phyloP scores from a whole-genome alignment of 2,329 filamentous ascomycete genomes.

The Rhynchosporium secalis region DNA sequence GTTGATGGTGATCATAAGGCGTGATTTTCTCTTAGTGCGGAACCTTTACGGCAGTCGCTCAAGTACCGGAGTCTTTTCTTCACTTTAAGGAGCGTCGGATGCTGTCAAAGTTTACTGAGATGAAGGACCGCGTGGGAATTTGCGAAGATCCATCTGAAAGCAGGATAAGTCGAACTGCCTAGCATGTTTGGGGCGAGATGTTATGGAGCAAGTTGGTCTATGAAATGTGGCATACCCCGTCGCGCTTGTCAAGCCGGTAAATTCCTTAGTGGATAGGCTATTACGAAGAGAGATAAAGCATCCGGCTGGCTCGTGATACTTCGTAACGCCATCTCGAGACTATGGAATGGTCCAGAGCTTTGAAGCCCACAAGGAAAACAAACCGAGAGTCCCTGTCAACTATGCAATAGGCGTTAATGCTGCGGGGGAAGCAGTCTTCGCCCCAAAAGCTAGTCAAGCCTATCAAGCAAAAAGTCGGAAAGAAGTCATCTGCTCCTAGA shows the following conservation, averaged over 20 bases:
- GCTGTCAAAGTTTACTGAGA: background rate
- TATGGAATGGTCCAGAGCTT: too few relatives aligned
- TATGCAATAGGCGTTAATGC: too few relatives aligned
- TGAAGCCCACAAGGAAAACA: too few relatives aligned
- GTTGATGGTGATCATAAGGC: background rate
- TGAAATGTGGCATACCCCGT: background rate
- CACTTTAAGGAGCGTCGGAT: background rate
- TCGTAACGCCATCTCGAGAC: too few relatives aligned
- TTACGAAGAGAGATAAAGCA: too few relatives aligned
- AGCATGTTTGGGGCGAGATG: background rate
- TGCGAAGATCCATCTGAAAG: background rate
- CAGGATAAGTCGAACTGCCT: background rate
- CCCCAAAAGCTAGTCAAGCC: too few relatives aligned
- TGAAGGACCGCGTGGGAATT: background rate
- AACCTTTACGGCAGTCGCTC: background rate
- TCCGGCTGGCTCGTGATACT: too few relatives aligned
- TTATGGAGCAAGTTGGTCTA: background rate
- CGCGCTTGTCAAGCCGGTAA: background rate
- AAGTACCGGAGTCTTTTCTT: background rate
- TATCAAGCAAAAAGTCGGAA: too few relatives aligned
- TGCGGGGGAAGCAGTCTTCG: too few relatives aligned
- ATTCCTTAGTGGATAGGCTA: background rate
- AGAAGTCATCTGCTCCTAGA: background rate
- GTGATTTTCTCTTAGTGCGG: too few relatives aligned
- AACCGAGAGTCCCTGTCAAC: too few relatives aligned